Conservation (phyloP, 2,329 filamentous ascomycete species). For the Venturia pyrina region DNA sequence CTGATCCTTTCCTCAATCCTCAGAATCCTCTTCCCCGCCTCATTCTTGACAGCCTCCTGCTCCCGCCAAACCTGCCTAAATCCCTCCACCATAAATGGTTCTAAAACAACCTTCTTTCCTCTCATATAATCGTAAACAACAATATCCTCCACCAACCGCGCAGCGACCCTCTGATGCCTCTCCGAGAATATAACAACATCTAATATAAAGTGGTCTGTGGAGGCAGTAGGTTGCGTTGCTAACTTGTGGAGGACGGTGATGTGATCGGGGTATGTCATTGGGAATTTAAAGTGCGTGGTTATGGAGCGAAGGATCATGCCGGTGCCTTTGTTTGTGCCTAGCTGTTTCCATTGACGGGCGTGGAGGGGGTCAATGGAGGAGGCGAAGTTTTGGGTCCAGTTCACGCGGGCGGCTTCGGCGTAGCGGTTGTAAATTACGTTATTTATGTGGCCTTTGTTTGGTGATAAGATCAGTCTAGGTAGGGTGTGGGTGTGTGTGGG, state of each 20-base stretch:
- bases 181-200: conserved; percentile 65
- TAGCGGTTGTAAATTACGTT: conserved; percentile 77
- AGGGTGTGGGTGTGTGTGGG: not conserved
- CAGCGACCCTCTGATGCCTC: conserved; percentile 59
- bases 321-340: conserved; percentile 55
- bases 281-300: conserved; percentile 78
- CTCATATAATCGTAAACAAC: conserved; percentile 65
- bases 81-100: conserved; percentile 50
- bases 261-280: conserved; percentile 72
- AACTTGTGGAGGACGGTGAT: conserved; percentile 80
- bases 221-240: conserved; percentile 37
- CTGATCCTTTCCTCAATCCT: conserved; percentile 48
- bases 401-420: conserved; percentile 70
- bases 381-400: conserved; percentile 66
- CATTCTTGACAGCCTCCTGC: conserved; percentile 47
- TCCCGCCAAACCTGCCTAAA: conserved; percentile 50
- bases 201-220: conserved; percentile 38
- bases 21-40: conserved; percentile 49
- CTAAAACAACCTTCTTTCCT: conserved; percentile 47
- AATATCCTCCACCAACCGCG: conserved; percentile 66
- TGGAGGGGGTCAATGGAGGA: conserved; percentile 48
- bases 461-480: not conserved
- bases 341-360: conserved; percentile 53
- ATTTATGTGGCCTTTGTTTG: conserved; percentile 63
- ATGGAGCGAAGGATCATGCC: conserved; percentile 76